phyloP scores from a whole-genome alignment of 495 filamentous ascomycete species.

The Tuber calosporum region DNA sequence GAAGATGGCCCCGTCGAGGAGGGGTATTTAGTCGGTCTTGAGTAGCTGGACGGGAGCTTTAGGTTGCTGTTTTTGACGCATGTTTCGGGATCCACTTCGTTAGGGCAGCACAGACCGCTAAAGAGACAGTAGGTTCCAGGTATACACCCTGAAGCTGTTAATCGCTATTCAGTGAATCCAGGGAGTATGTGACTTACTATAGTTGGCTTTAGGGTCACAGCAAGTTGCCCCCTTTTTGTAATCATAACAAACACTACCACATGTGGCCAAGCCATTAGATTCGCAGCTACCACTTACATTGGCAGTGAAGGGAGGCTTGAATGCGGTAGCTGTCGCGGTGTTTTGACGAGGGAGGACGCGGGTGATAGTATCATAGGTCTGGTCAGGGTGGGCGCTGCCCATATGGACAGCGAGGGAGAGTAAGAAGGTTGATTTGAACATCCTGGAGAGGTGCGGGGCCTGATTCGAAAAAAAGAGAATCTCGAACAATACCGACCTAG shows the following conservation, averaged over 20 bases:
- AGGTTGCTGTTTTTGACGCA: background rate
- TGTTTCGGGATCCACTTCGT: background rate
- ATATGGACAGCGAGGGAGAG: background rate
- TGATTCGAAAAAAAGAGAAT: background rate
- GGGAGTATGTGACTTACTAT: background rate
- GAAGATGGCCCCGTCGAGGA: background rate
- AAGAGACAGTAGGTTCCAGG: background rate
- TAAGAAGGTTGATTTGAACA: background rate
- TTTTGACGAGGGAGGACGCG: background rate
- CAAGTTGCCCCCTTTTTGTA: background rate
- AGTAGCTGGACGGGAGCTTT: background rate
- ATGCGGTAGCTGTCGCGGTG: background rate
- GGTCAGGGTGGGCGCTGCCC: background rate
- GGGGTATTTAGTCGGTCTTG: background rate
- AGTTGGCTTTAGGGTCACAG: background rate
- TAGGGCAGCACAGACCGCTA: background rate
- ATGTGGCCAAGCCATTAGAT: background rate
- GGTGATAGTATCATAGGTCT: background rate
- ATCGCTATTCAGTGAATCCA: background rate
- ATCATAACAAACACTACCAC: background rate
- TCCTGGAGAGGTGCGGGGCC: background rate
- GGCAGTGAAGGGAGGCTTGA: background rate
- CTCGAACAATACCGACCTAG: background rate
- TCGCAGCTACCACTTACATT: background rate
- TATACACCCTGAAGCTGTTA: background rate